phyloP scores from a whole-genome alignment of 192 early-diverging fungal species.

The Coemansia sp. region DNA sequence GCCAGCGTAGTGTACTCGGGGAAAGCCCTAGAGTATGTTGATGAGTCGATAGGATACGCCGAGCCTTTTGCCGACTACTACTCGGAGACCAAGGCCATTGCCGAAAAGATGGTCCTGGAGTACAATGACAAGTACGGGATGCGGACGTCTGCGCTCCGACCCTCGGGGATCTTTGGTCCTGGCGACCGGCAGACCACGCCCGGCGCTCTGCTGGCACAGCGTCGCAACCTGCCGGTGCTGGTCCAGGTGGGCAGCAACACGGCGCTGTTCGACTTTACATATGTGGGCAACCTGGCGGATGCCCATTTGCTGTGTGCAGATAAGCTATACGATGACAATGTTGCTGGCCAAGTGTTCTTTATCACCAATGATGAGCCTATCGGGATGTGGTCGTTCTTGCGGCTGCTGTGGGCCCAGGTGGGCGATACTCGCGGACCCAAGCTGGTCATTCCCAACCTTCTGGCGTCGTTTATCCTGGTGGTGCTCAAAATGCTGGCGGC shows the following conservation, averaged over 20 bases:
- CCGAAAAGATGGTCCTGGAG: slow-evolving; percentile 73
- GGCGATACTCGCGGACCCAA: slow-evolving; percentile 59
- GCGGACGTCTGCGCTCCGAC: slow-evolving; percentile 75
- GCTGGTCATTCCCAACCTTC: slow-evolving; percentile 59
- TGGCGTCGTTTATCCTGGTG: slow-evolving; percentile 65
- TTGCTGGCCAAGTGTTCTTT: slow-evolving; percentile 70
- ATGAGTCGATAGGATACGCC: slow-evolving; percentile 77
- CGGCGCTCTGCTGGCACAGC: slow-evolving; percentile 62
- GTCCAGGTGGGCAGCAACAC: slow-evolving; percentile 85
- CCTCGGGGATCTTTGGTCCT: slow-evolving; percentile 92
- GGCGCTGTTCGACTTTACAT: slow-evolving; percentile 85
- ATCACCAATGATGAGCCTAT: slow-evolving; percentile 90
- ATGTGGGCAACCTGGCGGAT: slow-evolving; percentile 92
- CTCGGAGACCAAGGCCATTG: slow-evolving; percentile 81
- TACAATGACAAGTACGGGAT: slow-evolving; percentile 65
- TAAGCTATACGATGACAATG: slow-evolving; percentile 59
- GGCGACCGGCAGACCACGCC: slow-evolving; percentile 71
- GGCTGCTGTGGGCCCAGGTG: slow-evolving; percentile 63
- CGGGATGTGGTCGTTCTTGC: slow-evolving; percentile 87
- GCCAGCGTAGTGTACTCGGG: slow-evolving; percentile 90
- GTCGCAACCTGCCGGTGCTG: slow-evolving; percentile 57
- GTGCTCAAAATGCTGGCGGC: slow-evolving; percentile 62
- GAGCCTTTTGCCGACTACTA: slow-evolving; percentile 80
- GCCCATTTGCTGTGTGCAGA: slow-evolving; percentile 85
- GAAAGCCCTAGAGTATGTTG: slow-evolving; percentile 67